Evolutionary conservation across 2,329 filamentous ascomycete species (phyloP).

Genomic region (Lasiodiplodia citricola): DNA sequence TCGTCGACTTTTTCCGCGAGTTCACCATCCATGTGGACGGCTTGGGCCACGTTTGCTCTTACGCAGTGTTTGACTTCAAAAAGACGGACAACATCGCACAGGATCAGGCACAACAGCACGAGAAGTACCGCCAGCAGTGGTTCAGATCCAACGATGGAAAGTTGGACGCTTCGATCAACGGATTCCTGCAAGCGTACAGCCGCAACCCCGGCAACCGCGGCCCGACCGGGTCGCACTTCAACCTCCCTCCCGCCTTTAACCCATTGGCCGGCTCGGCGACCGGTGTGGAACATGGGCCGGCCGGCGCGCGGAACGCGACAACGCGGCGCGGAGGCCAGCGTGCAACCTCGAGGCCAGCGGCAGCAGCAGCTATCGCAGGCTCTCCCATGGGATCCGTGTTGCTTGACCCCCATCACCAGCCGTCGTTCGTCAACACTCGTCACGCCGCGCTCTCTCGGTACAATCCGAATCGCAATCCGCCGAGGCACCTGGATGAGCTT

Average conservation of each 20-base stretch:
- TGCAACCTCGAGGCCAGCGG: constrained; percentile 32
- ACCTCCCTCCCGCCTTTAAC: constrained; percentile 20
- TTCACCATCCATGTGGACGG: constrained; percentile 98
- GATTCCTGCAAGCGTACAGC: constrained; percentile 88
- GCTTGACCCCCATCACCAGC: constrained; percentile 77
- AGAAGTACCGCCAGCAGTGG: constrained; percentile 81
- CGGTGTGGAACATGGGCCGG: constrained; percentile 1
- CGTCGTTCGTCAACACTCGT: constrained; percentile 55
- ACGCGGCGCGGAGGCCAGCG: background rate
- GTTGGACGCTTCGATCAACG: constrained; percentile 96
- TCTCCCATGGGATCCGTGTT: constrained; percentile 76
- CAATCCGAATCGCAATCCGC: constrained; percentile 34
- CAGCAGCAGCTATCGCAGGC: constrained; percentile 32
- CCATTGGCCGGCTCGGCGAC: constrained; percentile 15
- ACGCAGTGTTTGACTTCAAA: constrained; percentile 96
- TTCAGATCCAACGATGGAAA: constrained; percentile 96
- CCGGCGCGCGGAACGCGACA: background rate
- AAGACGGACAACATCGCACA: constrained; percentile 67
- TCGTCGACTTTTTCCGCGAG: constrained; percentile 97
- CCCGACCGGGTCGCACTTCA: background rate
- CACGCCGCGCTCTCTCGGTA: constrained; percentile 57
- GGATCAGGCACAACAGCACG: constrained; percentile 56
- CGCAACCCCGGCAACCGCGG: constrained; percentile 6
- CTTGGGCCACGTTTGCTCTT: constrained; percentile 93
- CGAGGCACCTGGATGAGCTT: constrained; percentile 30